Percentiles rank a stretch among this genome's conserved stretches.
Evolutionary conservation across 2,329 filamentous ascomycete genomes (phyloP).

Genomic region (Neonectria ditissima): DNA sequence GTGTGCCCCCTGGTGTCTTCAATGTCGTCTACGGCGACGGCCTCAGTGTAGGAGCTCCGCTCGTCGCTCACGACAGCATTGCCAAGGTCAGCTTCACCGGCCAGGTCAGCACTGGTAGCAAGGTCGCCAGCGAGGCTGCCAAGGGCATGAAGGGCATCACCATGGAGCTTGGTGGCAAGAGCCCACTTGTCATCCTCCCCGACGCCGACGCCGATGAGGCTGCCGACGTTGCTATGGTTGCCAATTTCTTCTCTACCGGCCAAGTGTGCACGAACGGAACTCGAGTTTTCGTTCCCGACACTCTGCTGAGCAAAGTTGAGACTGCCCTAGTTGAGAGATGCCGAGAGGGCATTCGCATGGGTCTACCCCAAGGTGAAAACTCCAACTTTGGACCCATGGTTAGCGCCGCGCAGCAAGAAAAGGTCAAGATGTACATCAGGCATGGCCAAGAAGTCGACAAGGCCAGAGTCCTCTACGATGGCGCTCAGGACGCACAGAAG

Average conservation of each 20-base stretch:
- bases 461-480: conserved; percentile 80
- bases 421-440: conserved; percentile 81
- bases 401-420: conserved; percentile 78
- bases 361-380: conserved; percentile 75
- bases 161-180: conserved; percentile 93
- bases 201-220: conserved; percentile 83
- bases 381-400: conserved; percentile 91
- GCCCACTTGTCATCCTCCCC: conserved; percentile 81
- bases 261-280: conserved; percentile 96
- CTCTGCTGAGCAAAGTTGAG: conserved; percentile 77
- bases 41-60: conserved; percentile 75
- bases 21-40: conserved; percentile 87
- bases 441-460: conserved; percentile 80
- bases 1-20: conserved; percentile 85
- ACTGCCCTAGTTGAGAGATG: conserved; percentile 65
- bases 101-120: conserved; percentile 84
- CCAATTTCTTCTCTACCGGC: conserved; percentile 91
- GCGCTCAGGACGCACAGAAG: conserved; percentile 66
- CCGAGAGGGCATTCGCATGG: conserved; percentile 78
- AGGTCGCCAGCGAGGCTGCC: conserved; percentile 81
- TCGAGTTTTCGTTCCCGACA: conserved; percentile 81
- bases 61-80: conserved; percentile 78
- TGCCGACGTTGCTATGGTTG: conserved; percentile 92
- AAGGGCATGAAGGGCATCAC: conserved; percentile 90
- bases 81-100: conserved; percentile 93